Evolutionary conservation across 495 filamentous ascomycete genomes (phyloP).

Genomic region (Penicillium herquei): DNA sequence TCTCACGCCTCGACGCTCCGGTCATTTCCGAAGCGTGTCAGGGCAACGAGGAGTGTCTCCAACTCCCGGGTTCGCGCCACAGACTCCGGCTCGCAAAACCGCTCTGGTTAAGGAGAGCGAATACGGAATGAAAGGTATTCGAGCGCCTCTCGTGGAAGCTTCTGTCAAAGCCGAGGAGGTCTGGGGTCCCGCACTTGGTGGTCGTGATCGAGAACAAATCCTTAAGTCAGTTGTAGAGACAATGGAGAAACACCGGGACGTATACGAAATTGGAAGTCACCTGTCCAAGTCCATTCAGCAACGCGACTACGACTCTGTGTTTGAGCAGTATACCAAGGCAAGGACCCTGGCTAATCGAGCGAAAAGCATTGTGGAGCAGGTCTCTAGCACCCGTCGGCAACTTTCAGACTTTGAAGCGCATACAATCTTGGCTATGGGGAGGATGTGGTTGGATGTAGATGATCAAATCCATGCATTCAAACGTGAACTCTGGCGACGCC

Average conservation of each 20-base stretch:
- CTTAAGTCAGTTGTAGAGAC: conserved; percentile 70
- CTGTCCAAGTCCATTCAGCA: conserved; percentile 83
- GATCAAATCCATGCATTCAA: conserved; percentile 83
- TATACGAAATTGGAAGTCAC: conserved; percentile 75
- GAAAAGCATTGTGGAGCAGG: conserved; percentile 55
- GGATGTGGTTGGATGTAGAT: conserved; percentile 93
- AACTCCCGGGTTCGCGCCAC: conserved; percentile 16
- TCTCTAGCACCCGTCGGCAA: conserved; percentile 42
- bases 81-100: conserved; percentile 63
- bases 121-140: conserved; percentile 89
- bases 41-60: conserved; percentile 45
- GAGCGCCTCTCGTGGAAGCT: conserved; percentile 79
- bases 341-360: conserved; percentile 72
- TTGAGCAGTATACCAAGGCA: conserved; percentile 82
- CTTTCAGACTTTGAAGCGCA: conserved; percentile 75
- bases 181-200: conserved; percentile 91
- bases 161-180: conserved; percentile 93
- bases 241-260: conserved; percentile 73
- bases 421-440: conserved; percentile 79
- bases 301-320: conserved; percentile 80
- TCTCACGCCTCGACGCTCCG: conserved; percentile 60
- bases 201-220: conserved; percentile 85
- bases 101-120: conserved; percentile 90
- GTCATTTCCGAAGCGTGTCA: conserved; percentile 54
- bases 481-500: conserved; percentile 77